Percentiles rank a stretch among this genome's conserved stretches.
Conservation (phyloP, 2,329 filamentous ascomycete genomes). For the Talaromyces albobiverticillius region DNA sequence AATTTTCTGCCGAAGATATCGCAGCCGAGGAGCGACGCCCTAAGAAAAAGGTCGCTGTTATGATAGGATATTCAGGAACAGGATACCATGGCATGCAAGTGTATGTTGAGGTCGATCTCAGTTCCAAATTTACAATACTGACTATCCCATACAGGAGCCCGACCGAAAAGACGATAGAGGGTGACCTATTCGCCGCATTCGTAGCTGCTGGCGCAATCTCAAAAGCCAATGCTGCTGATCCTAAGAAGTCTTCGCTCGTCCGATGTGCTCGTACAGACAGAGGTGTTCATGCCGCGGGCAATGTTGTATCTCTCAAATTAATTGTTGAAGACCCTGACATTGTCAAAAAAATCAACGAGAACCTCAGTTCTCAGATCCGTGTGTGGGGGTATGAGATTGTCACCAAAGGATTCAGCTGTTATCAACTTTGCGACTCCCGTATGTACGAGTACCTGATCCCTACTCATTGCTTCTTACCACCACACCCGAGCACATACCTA, state of each 20-base stretch:
- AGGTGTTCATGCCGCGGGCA: conserved; percentile 92
- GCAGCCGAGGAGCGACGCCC: conserved; percentile 80
- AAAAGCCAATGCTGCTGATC: conserved; percentile 94
- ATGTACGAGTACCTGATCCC: conserved; percentile 98
- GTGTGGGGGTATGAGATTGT: conserved; percentile 92
- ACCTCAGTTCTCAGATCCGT: conserved; percentile 82
- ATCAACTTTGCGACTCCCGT: conserved; percentile 88
- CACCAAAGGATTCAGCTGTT: conserved; percentile 88
- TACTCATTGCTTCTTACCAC: conserved; percentile 86
- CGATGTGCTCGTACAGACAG: conserved; percentile 96
- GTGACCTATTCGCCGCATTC: conserved; percentile 89
- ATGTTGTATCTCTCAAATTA: conserved; percentile 90
- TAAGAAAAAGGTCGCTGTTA: conserved; percentile 93
- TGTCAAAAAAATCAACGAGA: conserved; percentile 84
- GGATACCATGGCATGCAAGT: conserved; percentile 98
- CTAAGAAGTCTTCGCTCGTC: conserved; percentile 91
- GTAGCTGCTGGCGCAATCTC: conserved; percentile 89
- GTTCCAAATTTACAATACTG: neutral
- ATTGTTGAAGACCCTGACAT: conserved; percentile 90
- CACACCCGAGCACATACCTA: conserved; percentile 82
- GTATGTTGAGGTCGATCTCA: conserved; percentile 25
- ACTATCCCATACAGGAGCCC: conserved; percentile 37
- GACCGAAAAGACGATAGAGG: conserved; percentile 88
- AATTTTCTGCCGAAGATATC: conserved; percentile 76
- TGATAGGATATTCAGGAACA: conserved; percentile 93